Evolutionary conservation across 1,284 basidiomycete species (phyloP).

Genomic region (Puccinia coronata): DNA sequence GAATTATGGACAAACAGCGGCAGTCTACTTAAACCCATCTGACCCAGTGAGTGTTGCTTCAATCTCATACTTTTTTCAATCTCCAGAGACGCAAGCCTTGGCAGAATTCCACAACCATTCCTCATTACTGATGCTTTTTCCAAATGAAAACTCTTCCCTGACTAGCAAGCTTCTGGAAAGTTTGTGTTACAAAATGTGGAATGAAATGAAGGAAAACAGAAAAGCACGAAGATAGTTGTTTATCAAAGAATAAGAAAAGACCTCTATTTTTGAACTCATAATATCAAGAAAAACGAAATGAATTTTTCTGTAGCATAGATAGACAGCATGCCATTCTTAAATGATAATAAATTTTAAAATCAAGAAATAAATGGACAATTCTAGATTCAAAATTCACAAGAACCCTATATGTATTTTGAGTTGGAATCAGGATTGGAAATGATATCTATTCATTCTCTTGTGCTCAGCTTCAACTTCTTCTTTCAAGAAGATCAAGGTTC

Average conservation of each 20-base stretch:
- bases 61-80: not conserved
- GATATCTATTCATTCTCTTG: too few relatives aligned
- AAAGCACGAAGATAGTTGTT: not conserved
- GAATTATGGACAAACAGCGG: not conserved
- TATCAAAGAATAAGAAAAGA: not conserved
- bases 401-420: too few relatives aligned
- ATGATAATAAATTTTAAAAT: too few relatives aligned
- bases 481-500: too few relatives aligned
- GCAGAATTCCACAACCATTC: not conserved
- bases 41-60: not conserved
- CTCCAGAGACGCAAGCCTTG: not conserved
- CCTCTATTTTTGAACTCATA: not conserved
- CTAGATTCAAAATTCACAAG: too few relatives aligned
- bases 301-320: too few relatives aligned
- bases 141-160: not conserved
- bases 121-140: not conserved
- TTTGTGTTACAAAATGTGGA: constrained; percentile 6
- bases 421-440: too few relatives aligned
- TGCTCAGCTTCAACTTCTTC: too few relatives aligned
- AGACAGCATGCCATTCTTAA: too few relatives aligned
- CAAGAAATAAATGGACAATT: too few relatives aligned
- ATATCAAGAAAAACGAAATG: too few relatives aligned
- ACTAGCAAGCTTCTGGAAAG: constrained; percentile 30
- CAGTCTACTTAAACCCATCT: not conserved
- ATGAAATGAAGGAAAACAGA: not conserved